Base-by-base conservation (phyloP, 2,329 filamentous ascomycete genomes). In the Chaetomiaceae sp. region DNA sequence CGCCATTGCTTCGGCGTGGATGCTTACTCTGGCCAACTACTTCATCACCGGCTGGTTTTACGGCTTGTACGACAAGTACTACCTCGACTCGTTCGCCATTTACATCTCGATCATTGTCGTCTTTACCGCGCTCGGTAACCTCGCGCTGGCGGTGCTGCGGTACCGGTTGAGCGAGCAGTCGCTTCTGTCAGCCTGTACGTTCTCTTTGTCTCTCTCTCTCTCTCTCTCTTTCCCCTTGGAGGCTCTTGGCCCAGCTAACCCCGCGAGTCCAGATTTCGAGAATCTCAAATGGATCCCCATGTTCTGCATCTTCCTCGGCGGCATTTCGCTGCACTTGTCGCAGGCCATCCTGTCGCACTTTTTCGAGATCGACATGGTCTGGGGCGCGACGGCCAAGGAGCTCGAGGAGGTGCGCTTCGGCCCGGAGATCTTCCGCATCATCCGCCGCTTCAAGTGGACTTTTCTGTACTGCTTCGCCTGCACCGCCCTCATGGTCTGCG, bases 351-450 rank as follows among this genome's bases (percentile, higher is more conserved):
- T 94, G 42, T 79, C 83, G 5, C 90, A 95, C 73, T 89, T 94
- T 80, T 88, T 94, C 67, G 83, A 88, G 71, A 83, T 92, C 66
- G 80, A 94, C 70, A 92, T 94, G 85, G 82, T 80, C 5, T 94
- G 89, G 89, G 89, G 89, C 48, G 84, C 89, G 1, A 95, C 90
- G 0, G 81, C 84, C 38, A 95, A 95, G 72, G 90, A 95, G 72
- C 81, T 82, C 46, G 86, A 90, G 62, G 71, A 77, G 61, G 75
- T 75, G 38, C 76, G 75, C 59, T 82, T 84, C 65, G 77, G 79
- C 63, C 66, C 76, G 57, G 79, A 82, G 66, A 71, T 82, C 42
- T 73, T 75, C 2, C 75, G 74, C 51, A 75, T 84, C 50, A 66
- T 82, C 58, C 75, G 72, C 62, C 75, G 72, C 29, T 84, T 84